Evolutionary conservation across 106 monocot genomes (phyloP).

Genomic region (Acorus gramineus): DNA sequence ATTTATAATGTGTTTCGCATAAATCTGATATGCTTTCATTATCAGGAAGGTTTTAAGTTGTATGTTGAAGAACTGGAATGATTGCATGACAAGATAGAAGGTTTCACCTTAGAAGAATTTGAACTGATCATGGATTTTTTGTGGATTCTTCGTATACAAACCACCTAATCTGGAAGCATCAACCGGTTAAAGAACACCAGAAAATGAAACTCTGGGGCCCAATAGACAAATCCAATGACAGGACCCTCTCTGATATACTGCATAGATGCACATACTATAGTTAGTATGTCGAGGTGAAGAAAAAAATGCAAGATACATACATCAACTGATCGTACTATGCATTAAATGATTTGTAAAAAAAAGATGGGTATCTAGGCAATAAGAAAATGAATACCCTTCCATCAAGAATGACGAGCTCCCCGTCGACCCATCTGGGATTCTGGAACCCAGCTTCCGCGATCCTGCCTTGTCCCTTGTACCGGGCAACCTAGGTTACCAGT

Average conservation of each 20-base stretch:
- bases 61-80: too few species aligned
- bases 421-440: constrained; percentile 92
- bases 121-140: too few species aligned
- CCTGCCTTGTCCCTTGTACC: constrained; percentile 87
- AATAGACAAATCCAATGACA: constrained; percentile 90
- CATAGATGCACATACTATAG: constrained; percentile 5
- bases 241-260: constrained; percentile 77
- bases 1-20: too few species aligned
- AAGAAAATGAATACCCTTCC: constrained; percentile 48
- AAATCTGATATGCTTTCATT: too few species aligned
- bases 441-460: constrained; percentile 79
- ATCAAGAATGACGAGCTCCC: constrained; percentile 85
- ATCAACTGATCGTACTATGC: neutral
- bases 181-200: constrained; percentile 75
- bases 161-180: constrained; percentile 44
- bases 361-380: too few species aligned
- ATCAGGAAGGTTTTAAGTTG: too few species aligned
- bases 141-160: too few species aligned
- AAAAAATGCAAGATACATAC: neutral
- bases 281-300: neutral
- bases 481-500: constrained; percentile 46
- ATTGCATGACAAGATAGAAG: too few species aligned
- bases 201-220: constrained; percentile 69
- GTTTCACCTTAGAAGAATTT: too few species aligned
- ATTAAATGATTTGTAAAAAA: neutral